Evolutionary conservation across 495 filamentous ascomycete genomes (phyloP).

Genomic region (Bacidia gigantensis): DNA sequence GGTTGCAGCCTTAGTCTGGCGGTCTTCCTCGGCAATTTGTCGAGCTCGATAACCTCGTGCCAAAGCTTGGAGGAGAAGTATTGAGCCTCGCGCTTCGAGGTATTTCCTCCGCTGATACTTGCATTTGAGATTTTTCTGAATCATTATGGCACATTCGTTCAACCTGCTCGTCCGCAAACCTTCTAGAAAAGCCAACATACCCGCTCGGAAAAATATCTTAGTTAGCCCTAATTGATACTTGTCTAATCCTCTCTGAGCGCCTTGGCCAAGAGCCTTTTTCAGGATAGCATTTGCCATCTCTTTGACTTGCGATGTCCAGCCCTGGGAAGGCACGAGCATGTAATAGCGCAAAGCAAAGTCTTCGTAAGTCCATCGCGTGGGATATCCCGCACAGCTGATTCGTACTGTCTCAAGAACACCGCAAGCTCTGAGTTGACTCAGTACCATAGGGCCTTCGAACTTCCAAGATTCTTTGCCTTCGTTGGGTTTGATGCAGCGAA

Average conservation of each 20-base stretch:
- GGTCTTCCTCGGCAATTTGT: conserved; percentile 63
- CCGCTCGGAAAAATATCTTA: conserved; percentile 98
- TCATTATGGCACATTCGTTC: conserved; percentile 93
- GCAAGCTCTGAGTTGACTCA: conserved; percentile 92
- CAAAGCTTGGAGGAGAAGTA: conserved; percentile 65
- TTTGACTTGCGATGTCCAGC: conserved; percentile 88
- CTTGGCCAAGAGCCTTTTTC: conserved; percentile 71
- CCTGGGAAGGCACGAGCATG: conserved; percentile 83
- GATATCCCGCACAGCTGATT: conserved; percentile 96
- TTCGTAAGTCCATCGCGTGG: conserved; percentile 97
- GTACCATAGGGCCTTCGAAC: conserved; percentile 97
- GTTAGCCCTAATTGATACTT: conserved; percentile 95
- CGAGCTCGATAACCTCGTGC: conserved; percentile 62
- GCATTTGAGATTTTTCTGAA: conserved; percentile 93
- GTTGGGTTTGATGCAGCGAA: conserved; percentile 98
- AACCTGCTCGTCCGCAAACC: conserved; percentile 79
- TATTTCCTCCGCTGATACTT: conserved; percentile 93
- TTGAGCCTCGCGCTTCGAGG: conserved; percentile 68
- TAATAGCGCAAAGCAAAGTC: conserved; percentile 97
- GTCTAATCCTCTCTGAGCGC: conserved; percentile 66
- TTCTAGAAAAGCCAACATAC: conserved; percentile 96
- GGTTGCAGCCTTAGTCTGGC: conserved; percentile 73
- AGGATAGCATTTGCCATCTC: conserved; percentile 89
- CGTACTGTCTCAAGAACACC: conserved; percentile 97
- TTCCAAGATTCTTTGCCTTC: conserved; percentile 96